Percentiles rank a stretch among this genome's conserved stretches.
phyloP scores from a whole-genome alignment of 2,329 filamentous ascomycete species.

The Fusarium sp. region DNA sequence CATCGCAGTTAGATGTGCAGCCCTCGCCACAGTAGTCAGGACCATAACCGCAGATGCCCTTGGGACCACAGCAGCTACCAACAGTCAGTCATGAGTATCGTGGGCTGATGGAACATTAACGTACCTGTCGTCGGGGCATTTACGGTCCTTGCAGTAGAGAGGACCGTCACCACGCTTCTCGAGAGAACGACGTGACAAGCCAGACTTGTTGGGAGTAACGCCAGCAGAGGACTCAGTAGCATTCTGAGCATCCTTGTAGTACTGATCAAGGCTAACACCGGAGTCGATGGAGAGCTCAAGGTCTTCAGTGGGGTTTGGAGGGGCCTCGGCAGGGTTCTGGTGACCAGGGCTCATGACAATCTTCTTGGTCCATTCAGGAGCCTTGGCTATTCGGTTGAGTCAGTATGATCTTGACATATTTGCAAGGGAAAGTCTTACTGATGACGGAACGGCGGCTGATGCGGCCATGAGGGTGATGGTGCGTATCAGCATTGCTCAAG shows the following conservation, averaged over 20 bases:
- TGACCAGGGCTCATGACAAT: not conserved
- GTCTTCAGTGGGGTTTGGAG: not conserved
- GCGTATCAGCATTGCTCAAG: not conserved
- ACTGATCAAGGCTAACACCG: not conserved
- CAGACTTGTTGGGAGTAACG: not conserved
- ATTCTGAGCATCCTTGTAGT: constrained; percentile 8
- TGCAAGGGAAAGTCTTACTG: not conserved
- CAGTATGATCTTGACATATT: not conserved
- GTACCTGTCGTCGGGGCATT: not conserved
- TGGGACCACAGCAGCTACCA: constrained; percentile 3
- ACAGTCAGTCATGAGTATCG: no score
- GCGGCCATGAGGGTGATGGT: not conserved
- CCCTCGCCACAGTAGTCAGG: constrained; percentile 5
- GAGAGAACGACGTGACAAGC: not conserved
- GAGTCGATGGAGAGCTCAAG: not conserved
- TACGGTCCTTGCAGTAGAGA: constrained; percentile 12
- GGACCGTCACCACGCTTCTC: constrained; percentile 7
- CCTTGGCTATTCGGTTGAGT: not conserved
- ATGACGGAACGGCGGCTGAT: not conserved
- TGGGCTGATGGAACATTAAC: no score
- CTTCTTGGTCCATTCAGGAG: constrained; percentile 8
- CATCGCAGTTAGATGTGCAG: constrained; percentile 30
- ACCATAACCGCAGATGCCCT: not conserved
- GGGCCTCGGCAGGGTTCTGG: constrained; percentile 8
- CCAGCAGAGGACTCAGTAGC: not conserved